phyloP scores from a whole-genome alignment of 768 basidiomycete genomes.

The Boletellus sp. region DNA sequence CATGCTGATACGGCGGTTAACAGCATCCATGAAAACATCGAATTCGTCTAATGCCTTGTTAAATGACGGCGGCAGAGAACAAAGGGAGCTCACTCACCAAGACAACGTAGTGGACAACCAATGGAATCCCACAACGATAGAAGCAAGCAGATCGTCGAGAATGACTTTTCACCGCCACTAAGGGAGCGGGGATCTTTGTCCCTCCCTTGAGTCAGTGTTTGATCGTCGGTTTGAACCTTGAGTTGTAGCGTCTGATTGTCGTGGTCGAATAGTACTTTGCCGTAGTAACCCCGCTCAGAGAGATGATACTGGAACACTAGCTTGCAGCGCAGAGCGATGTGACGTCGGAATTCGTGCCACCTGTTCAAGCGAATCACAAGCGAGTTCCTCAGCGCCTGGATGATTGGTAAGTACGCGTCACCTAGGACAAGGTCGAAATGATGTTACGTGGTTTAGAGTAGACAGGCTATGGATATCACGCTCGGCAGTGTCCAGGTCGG shows the following conservation, averaged over 20 bases:
- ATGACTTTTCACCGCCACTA: slow-evolving; percentile 95
- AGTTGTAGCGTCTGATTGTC: slow-evolving; percentile 56
- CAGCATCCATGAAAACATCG: slow-evolving; percentile 97
- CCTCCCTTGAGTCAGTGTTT: slow-evolving; percentile 56
- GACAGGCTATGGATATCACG: slow-evolving; percentile 61
- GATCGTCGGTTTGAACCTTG: slow-evolving; percentile 83
- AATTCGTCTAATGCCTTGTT: slow-evolving; percentile 70
- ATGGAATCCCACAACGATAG: slow-evolving; percentile 97
- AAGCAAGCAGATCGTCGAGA: slow-evolving; percentile 90
- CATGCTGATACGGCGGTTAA: slow-evolving; percentile 89
- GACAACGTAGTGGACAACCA: slow-evolving; percentile 88
- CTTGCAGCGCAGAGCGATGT: slow-evolving; percentile 86
- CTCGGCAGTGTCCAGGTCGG: slow-evolving; percentile 55
- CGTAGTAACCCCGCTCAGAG: slow-evolving; percentile 82
- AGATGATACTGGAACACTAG: slow-evolving; percentile 80
- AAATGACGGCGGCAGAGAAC: slow-evolving; percentile 1
- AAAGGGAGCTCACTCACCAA: slow-evolving; percentile 48
- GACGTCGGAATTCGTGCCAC: slow-evolving; percentile 87
- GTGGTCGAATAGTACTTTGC: slow-evolving; percentile 88
- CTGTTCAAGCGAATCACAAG: slow-evolving; percentile 59
- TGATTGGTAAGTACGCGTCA: slow-evolving; percentile 6
- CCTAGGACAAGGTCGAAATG: background rate
- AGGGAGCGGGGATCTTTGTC: slow-evolving; percentile 85
- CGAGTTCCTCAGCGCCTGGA: slow-evolving; percentile 64
- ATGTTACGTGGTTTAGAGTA: slow-evolving; percentile 58